Evolutionary conservation across 73 alveolate genomes (phyloP), one percentile per base, ranked within the genome.

Genomic region (Paramecium tetraurelia): DNA sequence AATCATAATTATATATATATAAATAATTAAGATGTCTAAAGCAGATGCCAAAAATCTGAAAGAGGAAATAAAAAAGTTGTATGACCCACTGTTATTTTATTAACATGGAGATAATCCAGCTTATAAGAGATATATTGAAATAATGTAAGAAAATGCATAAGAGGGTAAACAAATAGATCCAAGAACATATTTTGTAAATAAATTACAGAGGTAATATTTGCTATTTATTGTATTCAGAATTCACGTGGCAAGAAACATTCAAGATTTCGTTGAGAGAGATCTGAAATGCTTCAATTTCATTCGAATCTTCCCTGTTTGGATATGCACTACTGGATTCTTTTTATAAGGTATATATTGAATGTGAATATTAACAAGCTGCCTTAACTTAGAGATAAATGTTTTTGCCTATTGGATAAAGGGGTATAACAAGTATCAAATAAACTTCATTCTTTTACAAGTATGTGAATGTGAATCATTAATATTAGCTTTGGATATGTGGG

Each of bases 101-200:
- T 41, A 89, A 48, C 94, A 89, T 48, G 94, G 94, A 40, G 94
- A 89, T 71, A 89, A 89, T 72, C 94, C 94, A 11, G 94, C 94
- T 16, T 71, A 59, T 57, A 70, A 89, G 59, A 77, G 87, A 89
- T 89, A 70, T 71, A 48, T 89, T 31, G 87, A 89, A 50, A 89
- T 89, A 40, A 83, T 83, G 86, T 77, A 70, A 70, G 89, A 89
- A 71, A 89, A 89, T 70, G 84, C 76, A 58, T 20, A 63, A 70
- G 94, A 89, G 43, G 94, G 94, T 72, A 70, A 89, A 44, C 40
- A 59, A 83, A 89, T 83, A 35, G 94, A 89, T 72, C 94, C 86
- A 59, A 89, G 94, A 89, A 89, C 94, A 41, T 89, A 89, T 24
- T 77, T 71, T 33, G 77, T 89, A 31, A 63, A 70, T 70, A 89